Base-by-base conservation (phyloP, 257 asterid species). In the Catharanthus roseus region DNA sequence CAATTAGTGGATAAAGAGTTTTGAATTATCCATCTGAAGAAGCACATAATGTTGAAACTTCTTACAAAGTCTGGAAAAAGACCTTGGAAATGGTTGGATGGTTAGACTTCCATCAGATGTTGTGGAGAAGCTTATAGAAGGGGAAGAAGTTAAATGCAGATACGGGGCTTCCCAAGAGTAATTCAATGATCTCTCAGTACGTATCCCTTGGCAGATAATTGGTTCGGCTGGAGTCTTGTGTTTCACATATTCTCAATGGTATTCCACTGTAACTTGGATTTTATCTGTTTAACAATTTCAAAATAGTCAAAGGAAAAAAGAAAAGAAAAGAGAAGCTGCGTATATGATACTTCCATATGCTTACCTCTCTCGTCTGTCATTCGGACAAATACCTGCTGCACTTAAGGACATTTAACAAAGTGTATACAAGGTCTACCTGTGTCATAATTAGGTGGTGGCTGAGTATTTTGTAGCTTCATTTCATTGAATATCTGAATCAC, bases 21-120 rank as follows among this genome's bases (percentile, higher is more conserved):
- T n/a, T n/a, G n/a, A n/a, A n/a, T n/a, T n/a, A n/a, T n/a, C 95
- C 99, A 58, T 88, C 93, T 2, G 97, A 95, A 84, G 99, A 89
- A 87, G 90, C 97, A 36, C 96, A 89, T 80, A 86, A 75, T 54
- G 78, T 80, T 4, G 96, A 88, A 82, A 93, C 95, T 68, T 78
- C 86, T 47, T 69, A 72, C 69, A 82, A 77, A 75, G 96, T 93
- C 44, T 93, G 97, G 97, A 96, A 93, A 78, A 91, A 85, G 86
- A 89, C 97, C n/a, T 82, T 93, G 70, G 95, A 89, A 69, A 68
- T 93, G 72, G 62, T 88, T 63, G 99, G 96, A n/a, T n/a, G n/a
- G n/a, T n/a, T 63, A 97, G 96, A 71, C 96, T 93, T 75, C 96
- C 97, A 61, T 73, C 82, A 18, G 96, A 93, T 76, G 91, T 93